phyloP scores from a whole-genome alignment of 169 alveolate genomes.

The Cryptosporidium tyzzeri region DNA sequence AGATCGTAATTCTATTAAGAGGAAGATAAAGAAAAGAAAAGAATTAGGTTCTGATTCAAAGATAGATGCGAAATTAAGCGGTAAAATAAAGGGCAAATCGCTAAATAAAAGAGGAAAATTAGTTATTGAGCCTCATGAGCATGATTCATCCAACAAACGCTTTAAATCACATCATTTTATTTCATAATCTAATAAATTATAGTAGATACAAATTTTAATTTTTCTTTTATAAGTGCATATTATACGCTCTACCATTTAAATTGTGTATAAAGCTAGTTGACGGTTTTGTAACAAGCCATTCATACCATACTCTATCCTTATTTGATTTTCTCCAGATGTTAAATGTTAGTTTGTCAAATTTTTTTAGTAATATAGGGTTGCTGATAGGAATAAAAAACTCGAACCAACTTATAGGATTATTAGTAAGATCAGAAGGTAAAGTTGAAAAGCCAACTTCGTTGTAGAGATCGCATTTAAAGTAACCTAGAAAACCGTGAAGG shows the following conservation, averaged over 20 bases:
- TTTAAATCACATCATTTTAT: conserved; percentile 32
- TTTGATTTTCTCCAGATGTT: conserved; percentile 82
- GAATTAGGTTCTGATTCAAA: background rate
- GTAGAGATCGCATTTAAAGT: conserved; percentile 81
- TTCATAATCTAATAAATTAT: background rate
- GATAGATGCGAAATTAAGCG: background rate
- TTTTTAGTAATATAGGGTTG: conserved; percentile 78
- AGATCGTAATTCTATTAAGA: conserved; percentile 9
- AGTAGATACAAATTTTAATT: background rate
- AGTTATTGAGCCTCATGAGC: background rate
- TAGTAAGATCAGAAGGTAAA: conserved; percentile 81
- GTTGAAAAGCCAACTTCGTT: conserved; percentile 81
- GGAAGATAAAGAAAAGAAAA: conserved; percentile 3
- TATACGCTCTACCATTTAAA: conserved; percentile 68
- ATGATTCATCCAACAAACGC: conserved; percentile 4
- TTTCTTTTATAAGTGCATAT: conserved; percentile 23
- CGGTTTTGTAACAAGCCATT: conserved; percentile 81
- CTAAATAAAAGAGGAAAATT: background rate
- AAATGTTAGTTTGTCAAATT: conserved; percentile 75
- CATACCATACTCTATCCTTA: conserved; percentile 86
- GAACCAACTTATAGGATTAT: conserved; percentile 86
- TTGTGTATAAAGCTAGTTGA: conserved; percentile 69
- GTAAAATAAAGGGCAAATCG: background rate
- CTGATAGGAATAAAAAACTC: conserved; percentile 86
- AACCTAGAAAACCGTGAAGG: conserved; percentile 86